These are phyloP conservation scores for Rossbeevera mucosa DNA, from an alignment of 768 basidiomycete genomes.

Conservation along the genomic window DNA sequence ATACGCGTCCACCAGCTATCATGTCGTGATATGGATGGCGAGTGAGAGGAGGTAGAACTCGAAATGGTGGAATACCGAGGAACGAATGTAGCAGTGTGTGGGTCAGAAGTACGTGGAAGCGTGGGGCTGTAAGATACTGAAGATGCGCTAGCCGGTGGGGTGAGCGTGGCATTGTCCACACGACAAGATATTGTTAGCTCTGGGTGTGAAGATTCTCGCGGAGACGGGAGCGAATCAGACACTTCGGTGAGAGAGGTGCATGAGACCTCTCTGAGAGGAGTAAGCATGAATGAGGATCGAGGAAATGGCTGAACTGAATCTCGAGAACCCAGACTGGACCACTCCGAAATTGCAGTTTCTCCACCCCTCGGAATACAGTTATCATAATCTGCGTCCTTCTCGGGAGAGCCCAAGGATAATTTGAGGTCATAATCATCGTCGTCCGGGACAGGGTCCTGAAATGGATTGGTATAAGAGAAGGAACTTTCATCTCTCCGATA, in stretches of 20 bases:
- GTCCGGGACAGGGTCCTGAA: conserved; percentile 27
- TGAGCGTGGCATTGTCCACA: conserved; percentile 21
- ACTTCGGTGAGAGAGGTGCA: conserved; percentile 16
- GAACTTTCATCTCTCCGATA: conserved; percentile 13
- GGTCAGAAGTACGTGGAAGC: conserved; percentile 23
- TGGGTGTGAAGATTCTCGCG: conserved; percentile 21
- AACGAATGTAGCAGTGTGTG: conserved; percentile 26
- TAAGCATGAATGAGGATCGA: conserved; percentile 26
- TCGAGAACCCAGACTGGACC: conserved; percentile 9
- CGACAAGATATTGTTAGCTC: conserved; percentile 23
- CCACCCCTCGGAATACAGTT: conserved; percentile 7
- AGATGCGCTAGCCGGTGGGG: conserved; percentile 8
- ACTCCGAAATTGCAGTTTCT: conserved; percentile 12
- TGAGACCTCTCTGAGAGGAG: conserved; percentile 33
- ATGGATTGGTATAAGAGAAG: conserved; percentile 46
- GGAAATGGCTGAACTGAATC: conserved; percentile 15
- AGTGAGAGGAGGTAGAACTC: conserved; percentile 37
- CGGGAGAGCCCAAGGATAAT: conserved; percentile 8
- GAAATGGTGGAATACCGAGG: conserved; percentile 41
- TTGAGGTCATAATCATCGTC: conserved; percentile 16
- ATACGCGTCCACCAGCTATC: conserved; percentile 81
- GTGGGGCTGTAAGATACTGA: conserved; percentile 22
- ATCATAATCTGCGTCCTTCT: conserved; percentile 21
- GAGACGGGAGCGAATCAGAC: conserved; percentile 24
- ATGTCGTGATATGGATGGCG: conserved; percentile 53